Evolutionary conservation across 441 rosid species (phyloP).

Genomic region (Erodium chrysanthum): DNA sequence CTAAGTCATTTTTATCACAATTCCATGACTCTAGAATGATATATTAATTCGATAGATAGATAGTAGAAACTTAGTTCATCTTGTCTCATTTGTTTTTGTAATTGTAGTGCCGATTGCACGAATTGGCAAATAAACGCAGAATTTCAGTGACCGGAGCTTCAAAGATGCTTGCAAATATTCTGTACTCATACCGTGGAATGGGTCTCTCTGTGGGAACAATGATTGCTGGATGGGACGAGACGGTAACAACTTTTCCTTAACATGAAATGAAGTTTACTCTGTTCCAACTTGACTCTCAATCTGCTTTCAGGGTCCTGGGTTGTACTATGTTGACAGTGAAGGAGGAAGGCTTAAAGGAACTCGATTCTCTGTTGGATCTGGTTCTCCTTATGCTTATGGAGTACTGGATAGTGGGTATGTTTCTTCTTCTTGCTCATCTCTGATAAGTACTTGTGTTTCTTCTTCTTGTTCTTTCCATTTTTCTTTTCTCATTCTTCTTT

Average conservation of each 20-base stretch:
- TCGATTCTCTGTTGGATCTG: conserved; percentile 93
- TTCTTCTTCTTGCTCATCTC: background rate
- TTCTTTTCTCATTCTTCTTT: background rate
- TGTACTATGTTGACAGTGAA: conserved; percentile 96
- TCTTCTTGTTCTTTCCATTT: background rate
- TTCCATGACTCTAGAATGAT: background rate
- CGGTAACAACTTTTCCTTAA: conserved; percentile 31
- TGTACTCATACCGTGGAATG: conserved; percentile 94
- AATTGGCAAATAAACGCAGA: conserved; percentile 92
- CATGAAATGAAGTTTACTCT: background rate
- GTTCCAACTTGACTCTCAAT: background rate
- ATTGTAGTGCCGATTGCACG: conserved; percentile 86
- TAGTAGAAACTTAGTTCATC: background rate
- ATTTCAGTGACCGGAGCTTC: conserved; percentile 97
- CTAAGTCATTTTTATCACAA: background rate
- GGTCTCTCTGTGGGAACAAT: conserved; percentile 94
- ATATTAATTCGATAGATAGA: background rate
- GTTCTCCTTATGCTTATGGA: conserved; percentile 98
- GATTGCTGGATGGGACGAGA: conserved; percentile 99
- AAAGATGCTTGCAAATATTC: conserved; percentile 89
- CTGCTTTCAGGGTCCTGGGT: conserved; percentile 68
- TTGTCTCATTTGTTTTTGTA: background rate
- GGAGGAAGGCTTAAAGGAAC: conserved; percentile 94
- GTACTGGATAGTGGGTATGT: conserved; percentile 86
- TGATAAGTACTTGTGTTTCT: background rate